These are phyloP conservation scores for Globisporangium okanoganense DNA, from an alignment of 352 stramenopile species.

Conservation along the genomic window DNA sequence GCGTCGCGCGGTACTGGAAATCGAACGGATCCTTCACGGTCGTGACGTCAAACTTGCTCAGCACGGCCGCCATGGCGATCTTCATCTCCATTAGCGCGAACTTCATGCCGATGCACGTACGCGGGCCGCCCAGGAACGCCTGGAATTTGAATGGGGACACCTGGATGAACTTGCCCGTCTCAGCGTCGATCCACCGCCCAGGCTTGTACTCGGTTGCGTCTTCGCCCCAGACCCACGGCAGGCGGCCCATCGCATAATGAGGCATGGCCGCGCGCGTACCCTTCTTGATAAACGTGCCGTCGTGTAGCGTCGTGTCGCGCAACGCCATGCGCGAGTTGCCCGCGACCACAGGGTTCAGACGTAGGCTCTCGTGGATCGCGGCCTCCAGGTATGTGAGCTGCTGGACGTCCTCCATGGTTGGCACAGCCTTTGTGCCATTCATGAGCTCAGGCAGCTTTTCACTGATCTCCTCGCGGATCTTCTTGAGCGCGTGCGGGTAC, in stretches of 20 bases:
- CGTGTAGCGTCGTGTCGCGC: conserved; percentile 34
- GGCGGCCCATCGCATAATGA: conserved; percentile 35
- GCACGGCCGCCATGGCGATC: conserved; percentile 26
- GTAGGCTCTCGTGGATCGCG: conserved; percentile 41
- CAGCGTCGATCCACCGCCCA: conserved; percentile 39
- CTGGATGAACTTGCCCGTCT: conserved; percentile 22
- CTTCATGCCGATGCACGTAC: conserved; percentile 41
- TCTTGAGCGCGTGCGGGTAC: conserved; percentile 34
- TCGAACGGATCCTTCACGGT: conserved; percentile 18
- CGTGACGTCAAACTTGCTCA: conserved; percentile 31
- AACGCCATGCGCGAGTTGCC: conserved; percentile 30
- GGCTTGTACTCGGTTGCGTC: conserved; percentile 44
- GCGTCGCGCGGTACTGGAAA: conserved; percentile 23
- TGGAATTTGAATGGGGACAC: conserved; percentile 39
- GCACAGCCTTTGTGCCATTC: conserved; percentile 13
- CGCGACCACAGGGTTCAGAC: conserved; percentile 41
- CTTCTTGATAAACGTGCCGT: conserved; percentile 39
- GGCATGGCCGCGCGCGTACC: conserved; percentile 32
- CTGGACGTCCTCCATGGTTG: conserved; percentile 37
- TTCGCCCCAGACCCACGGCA: conserved; percentile 35
- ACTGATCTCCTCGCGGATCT: conserved; percentile 30
- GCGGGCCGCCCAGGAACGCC: conserved; percentile 39
- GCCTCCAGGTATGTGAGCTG: conserved; percentile 49
- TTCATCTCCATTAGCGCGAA: conserved; percentile 44
- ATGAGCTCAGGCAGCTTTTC: conserved; percentile 25